phyloP scores from a whole-genome alignment of 2,329 filamentous ascomycete species.

The Tolypocladium paradoxum region DNA sequence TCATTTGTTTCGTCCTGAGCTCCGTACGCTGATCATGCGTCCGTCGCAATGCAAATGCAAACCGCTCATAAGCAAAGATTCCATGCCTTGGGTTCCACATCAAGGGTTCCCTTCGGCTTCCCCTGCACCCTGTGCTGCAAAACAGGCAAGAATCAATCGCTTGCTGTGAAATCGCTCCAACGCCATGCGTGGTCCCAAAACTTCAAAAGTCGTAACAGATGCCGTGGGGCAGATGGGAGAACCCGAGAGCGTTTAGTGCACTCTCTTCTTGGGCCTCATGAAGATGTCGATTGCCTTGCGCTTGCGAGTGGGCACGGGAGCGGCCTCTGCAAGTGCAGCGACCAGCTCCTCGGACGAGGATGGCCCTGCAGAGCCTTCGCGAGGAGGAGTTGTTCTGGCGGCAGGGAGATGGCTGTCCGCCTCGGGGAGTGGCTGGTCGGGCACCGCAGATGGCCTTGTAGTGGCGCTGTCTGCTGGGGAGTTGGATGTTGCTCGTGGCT shows the following conservation, averaged over 20 bases:
- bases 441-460: neutral
- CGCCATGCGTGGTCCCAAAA: neutral
- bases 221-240: neutral
- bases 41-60: neutral
- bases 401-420: neutral
- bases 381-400: neutral
- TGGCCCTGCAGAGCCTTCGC: neutral
- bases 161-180: neutral
- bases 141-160: neutral
- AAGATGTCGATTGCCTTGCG: conserved; percentile 39
- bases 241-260: neutral
- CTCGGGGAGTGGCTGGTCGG: neutral
- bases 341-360: neutral
- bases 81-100: neutral
- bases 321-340: neutral
- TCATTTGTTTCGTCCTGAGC: neutral
- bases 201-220: neutral
- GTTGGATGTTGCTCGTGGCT: neutral
- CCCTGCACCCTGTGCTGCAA: neutral
- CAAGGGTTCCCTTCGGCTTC: neutral
- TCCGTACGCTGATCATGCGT: neutral
- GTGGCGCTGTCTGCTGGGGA: conserved; percentile 1
- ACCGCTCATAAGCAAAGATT: neutral
- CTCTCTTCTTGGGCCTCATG: conserved; percentile 34
- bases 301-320: conserved; percentile 18